A percentile compares a stretch with the other conserved stretches of the same genome.
Conservation (phyloP, 2,329 filamentous ascomycete genomes). For the Epichloe sibirici region DNA sequence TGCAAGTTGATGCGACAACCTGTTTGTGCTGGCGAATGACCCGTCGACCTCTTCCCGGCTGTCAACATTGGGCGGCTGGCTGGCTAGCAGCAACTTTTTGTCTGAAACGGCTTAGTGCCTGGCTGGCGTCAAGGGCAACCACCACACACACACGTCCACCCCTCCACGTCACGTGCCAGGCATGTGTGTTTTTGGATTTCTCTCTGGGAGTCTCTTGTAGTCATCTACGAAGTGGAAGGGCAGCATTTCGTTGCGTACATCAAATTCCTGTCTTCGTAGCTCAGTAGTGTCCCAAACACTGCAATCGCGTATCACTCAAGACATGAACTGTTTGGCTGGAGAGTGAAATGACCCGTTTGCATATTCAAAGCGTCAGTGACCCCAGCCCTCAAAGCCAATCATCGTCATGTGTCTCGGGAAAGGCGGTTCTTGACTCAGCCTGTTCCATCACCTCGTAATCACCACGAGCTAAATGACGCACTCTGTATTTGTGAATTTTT, state of each 20-base stretch:
- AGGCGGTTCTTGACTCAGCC: too few species aligned
- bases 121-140: slow-evolving; percentile 10
- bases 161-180: background rate
- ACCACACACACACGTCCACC: background rate
- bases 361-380: too few species aligned
- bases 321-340: background rate
- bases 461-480: background rate
- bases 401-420: too few species aligned
- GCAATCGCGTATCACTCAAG: too few species aligned
- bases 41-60: background rate
- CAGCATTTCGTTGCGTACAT: background rate
- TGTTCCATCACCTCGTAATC: too few species aligned
- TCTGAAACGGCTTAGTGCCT: slow-evolving; percentile 10
- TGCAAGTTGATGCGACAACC: slow-evolving; percentile 7
- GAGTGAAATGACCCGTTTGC: too few species aligned
- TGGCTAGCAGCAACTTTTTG: background rate
- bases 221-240: background rate
- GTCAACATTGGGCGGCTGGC: too few species aligned
- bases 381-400: too few species aligned
- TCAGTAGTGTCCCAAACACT: background rate
- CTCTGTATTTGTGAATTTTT: too few species aligned
- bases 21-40: background rate
- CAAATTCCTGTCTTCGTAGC: background rate
- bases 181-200: background rate
- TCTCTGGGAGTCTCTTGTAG: background rate